Evolutionary conservation across 306 rosid genomes (phyloP), one percentile per base, ranked within the genome.

Genomic region (Ormosia emarginata): DNA sequence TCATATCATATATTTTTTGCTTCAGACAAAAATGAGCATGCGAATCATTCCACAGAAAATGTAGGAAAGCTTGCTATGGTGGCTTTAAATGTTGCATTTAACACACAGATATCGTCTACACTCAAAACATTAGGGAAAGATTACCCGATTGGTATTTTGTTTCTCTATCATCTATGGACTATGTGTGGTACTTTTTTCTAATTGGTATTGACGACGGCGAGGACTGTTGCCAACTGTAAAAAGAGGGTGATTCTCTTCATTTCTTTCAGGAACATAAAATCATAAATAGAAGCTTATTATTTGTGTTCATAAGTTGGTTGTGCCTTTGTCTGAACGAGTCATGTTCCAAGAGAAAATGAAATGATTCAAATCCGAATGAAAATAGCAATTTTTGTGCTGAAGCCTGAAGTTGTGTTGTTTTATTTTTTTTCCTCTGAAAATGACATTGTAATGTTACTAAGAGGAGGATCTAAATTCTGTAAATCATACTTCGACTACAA

Each of bases 1-100:
- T 44, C 57, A 72, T 24, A 24, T n/a, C n/a, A n/a, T n/a, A 1
- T 71, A 65, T 74, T 29, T 80, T 75, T 70, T 32, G 46, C 79
- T 50, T 72, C n/a, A 64, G 34, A 57, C 66, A 3, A 15, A 44
- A 53, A 15, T 49, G 57, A 55, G 57, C 47, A 4, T 30, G n/a
- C n/a, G 5, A 34, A 59, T 67, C 74, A 14, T 58, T 9, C 39
- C 37, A 4, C 8, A 39, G 24, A 14, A 15, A 64, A 39, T 24
- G 36, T 50, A 32, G 18, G 62, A 81, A 55, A 15, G 14, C 10
- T 7, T 13, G 57, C 6, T 8, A 32, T 14, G 43, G 47, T 67
- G 44, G 71, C 32, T 34, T 14, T 34, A 4, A 10, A 34, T 52
- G 49, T n/a, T 33, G 62, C 76, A 14, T 71, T 50, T 3, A 33